These are phyloP conservation scores for Keithomyces neogunnii DNA, from an alignment of 2,329 filamentous ascomycete species.

Conservation along the genomic window DNA sequence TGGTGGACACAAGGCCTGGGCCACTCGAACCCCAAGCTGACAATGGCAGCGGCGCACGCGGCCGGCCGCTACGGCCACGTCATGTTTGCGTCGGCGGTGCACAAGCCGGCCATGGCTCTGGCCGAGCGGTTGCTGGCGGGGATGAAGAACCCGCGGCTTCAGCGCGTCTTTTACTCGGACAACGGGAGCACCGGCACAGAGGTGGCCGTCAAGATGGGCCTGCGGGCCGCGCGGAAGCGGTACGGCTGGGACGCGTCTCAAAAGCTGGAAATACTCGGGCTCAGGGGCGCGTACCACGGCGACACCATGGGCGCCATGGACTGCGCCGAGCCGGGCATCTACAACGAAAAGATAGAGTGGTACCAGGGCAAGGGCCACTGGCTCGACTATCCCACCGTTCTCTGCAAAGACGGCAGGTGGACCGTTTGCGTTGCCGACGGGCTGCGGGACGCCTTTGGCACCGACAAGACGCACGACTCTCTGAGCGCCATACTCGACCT, in stretches of 20 bases:
- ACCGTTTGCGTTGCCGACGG: slow-evolving; percentile 45
- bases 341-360: slow-evolving; percentile 80
- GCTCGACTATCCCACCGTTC: slow-evolving; percentile 70
- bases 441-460: slow-evolving; percentile 37
- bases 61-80: slow-evolving; percentile 80
- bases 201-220: slow-evolving; percentile 77
- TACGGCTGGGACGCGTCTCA: slow-evolving; percentile 55
- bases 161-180: slow-evolving; percentile 73
- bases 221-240: slow-evolving; percentile 57
- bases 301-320: slow-evolving; percentile 89
- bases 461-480: slow-evolving; percentile 33
- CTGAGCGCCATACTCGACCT: slow-evolving; percentile 55
- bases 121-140: slow-evolving; percentile 54
- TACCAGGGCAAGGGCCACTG: slow-evolving; percentile 71
- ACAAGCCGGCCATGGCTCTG: slow-evolving; percentile 65
- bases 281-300: slow-evolving; percentile 77
- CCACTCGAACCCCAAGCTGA: slow-evolving; percentile 64
- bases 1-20: slow-evolving; percentile 91
- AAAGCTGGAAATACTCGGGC: slow-evolving; percentile 59
- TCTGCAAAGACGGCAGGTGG: slow-evolving; percentile 60
- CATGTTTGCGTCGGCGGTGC: slow-evolving; percentile 77
- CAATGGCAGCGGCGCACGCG: slow-evolving; percentile 70
- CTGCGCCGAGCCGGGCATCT: slow-evolving; percentile 66
- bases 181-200: slow-evolving; percentile 79
- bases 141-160: slow-evolving; percentile 55